A percentile compares a stretch with the other conserved stretches of the same genome.
These are phyloP conservation scores for Nematocida ausubeli DNA, from an alignment of 371 early-diverging fungal genomes.

Conservation along the genomic window DNA sequence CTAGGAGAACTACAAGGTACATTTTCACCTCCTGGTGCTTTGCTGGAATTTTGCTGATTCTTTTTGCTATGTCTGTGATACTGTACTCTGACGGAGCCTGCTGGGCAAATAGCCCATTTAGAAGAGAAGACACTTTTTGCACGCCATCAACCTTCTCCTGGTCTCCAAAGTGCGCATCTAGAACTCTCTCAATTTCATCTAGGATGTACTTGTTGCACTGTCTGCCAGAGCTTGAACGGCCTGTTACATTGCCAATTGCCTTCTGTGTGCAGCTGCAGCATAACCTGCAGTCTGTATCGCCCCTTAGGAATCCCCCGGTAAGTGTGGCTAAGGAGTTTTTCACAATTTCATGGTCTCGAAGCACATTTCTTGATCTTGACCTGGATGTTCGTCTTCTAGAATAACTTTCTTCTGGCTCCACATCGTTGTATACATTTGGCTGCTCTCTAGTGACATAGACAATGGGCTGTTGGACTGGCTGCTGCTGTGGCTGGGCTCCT, in stretches of 20 bases:
- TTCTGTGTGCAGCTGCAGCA: background rate
- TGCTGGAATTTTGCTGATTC: background rate
- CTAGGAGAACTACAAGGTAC: conserved; percentile 5
- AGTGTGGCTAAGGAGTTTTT: background rate
- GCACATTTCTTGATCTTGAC: background rate
- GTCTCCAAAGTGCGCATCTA: background rate
- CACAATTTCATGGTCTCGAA: background rate
- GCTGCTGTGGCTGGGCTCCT: no score
- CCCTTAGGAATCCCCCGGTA: background rate
- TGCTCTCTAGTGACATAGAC: no score
- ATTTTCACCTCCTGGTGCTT: background rate
- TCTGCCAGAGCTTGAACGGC: background rate
- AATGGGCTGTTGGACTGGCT: no score
- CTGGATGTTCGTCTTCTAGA: no score
- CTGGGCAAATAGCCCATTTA: background rate
- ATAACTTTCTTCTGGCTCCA: no score
- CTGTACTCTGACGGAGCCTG: background rate
- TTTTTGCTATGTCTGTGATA: background rate
- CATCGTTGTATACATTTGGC: no score
- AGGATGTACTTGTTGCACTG: background rate
- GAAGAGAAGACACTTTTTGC: background rate
- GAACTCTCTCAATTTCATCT: conserved; percentile 8
- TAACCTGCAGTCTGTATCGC: background rate
- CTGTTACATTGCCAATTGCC: background rate
- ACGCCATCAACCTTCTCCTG: background rate